Evolutionary conservation across 129 eudicot species (phyloP).

Genomic region (Artemisia annua): DNA sequence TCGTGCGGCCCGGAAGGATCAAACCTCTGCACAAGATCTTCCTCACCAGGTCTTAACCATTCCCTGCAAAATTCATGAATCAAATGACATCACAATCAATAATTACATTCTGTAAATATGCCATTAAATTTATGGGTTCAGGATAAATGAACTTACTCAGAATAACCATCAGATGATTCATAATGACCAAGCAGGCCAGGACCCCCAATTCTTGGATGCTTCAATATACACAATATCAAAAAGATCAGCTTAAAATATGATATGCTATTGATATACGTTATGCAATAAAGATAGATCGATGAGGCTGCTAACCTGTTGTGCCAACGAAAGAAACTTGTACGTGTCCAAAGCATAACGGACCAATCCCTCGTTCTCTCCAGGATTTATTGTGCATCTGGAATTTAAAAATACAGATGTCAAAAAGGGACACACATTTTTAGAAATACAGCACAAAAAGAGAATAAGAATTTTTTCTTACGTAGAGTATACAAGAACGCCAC

Average conservation of each 20-base stretch:
- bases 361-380: slow-evolving; percentile 88
- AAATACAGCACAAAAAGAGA: no score
- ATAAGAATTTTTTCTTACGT: slow-evolving; percentile 48
- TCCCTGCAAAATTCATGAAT: slow-evolving; percentile 45
- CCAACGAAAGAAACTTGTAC: slow-evolving; percentile 83
- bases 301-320: slow-evolving; percentile 61
- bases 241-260: slow-evolving; percentile 15
- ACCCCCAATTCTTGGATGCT: slow-evolving; percentile 91
- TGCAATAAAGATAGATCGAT: background rate
- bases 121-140: background rate
- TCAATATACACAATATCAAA: slow-evolving; percentile 24
- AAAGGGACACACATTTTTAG: background rate
- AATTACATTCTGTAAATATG: no score
- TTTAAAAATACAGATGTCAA: slow-evolving; percentile 15
- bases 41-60: slow-evolving; percentile 95
- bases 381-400: slow-evolving; percentile 92
- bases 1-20: slow-evolving; percentile 93
- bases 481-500: slow-evolving; percentile 97
- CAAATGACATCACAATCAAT: background rate
- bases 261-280: background rate
- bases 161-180: slow-evolving; percentile 65
- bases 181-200: slow-evolving; percentile 81
- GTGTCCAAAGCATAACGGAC: slow-evolving; percentile 92
- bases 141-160: slow-evolving; percentile 54
- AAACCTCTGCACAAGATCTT: slow-evolving; percentile 90